A percentile compares a stretch with the other conserved stretches of the same genome.
Conservation (phyloP, 495 filamentous ascomycete species). For the Penicillium pancosmium region DNA sequence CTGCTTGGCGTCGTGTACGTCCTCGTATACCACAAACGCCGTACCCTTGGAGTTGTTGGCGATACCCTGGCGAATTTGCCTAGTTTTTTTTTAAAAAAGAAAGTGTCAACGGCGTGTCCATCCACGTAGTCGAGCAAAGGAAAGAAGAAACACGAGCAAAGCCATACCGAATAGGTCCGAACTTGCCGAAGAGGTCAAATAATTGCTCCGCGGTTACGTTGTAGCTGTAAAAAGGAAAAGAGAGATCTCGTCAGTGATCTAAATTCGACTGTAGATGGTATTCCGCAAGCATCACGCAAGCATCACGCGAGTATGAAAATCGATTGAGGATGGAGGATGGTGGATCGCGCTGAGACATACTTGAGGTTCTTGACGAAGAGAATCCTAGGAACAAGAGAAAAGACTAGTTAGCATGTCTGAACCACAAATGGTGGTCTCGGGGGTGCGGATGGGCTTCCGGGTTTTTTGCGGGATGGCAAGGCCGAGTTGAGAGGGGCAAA, state of each 20-base stretch:
- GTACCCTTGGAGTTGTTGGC: constrained; percentile 97
- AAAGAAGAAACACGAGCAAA: neutral
- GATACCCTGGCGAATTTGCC: constrained; percentile 98
- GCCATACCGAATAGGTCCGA: constrained; percentile 86
- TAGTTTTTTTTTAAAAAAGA: constrained; percentile 34
- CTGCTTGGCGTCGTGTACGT: constrained; percentile 98
- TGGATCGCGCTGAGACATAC: constrained; percentile 49
- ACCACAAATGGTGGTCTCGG: neutral
- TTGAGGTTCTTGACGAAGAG: constrained; percentile 98
- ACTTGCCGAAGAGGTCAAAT: constrained; percentile 94
- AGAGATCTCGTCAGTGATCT: neutral
- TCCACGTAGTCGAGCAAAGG: neutral
- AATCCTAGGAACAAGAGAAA: constrained; percentile 60
- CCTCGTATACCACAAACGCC: constrained; percentile 98
- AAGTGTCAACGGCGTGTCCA: constrained; percentile 24
- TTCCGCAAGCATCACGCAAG: neutral
- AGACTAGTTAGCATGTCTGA: neutral
- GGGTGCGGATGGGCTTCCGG: constrained; percentile 7
- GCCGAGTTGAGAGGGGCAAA: constrained; percentile 36
- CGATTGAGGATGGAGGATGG: constrained; percentile 7
- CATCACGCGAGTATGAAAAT: constrained; percentile 4
- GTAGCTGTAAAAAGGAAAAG: constrained; percentile 60
- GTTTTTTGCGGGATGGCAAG: constrained; percentile 16
- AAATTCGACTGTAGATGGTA: neutral
- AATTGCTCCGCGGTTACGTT: constrained; percentile 93